Base-by-base conservation (phyloP, 768 basidiomycete genomes). In the Mrakia hoshinonis region DNA sequence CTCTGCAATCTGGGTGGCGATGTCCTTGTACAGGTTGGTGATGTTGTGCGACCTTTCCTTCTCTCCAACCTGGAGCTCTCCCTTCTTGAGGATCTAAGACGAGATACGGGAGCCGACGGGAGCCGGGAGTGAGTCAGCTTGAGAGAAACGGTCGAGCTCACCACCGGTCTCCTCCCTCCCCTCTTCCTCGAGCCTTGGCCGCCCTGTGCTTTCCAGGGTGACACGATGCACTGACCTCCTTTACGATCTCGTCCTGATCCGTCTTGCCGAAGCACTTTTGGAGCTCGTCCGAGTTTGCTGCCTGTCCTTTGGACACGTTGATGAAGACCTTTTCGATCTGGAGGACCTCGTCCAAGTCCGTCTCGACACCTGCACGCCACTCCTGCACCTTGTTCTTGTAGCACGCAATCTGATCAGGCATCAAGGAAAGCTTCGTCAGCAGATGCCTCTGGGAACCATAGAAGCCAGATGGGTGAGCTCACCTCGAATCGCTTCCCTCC, bases 351-450 rank as follows among this genome's bases (percentile, higher is more conserved):
- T 95, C 91, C 39, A 98, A 81, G 81, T 89, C 88, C 38, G 89
- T 92, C 83, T 98, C 94, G 34, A 95, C 89, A 73, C 93, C 93
- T 70, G 85, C 91, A 71, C 96, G 83, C 86, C 88, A 99, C 79
- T 96, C 94, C 76, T 94, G 91, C 34, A 99, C 96, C 81, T 97
- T 97, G 81, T 99, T 99, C 83, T 97, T 95, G 83, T 98, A 99
- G 80, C 93, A 96, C 47, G 96, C 95, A 76, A 99, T 90, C 95
- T 89, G 74, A 54, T 3, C 38, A 34, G 26, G 13, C 2, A 26
- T 46, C 7, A 1, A 34, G 29, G 22, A 38, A 13, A 12, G 24
- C 15, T 1, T 49, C 3, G 18, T 20, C 34, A 31, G 22, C 13
- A 18, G 29, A 20, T 22, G 39, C 22, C 31, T 22, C 5, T n/a